Base-by-base conservation (phyloP, 1,284 basidiomycete genomes). In the Puccinia coronata region DNA sequence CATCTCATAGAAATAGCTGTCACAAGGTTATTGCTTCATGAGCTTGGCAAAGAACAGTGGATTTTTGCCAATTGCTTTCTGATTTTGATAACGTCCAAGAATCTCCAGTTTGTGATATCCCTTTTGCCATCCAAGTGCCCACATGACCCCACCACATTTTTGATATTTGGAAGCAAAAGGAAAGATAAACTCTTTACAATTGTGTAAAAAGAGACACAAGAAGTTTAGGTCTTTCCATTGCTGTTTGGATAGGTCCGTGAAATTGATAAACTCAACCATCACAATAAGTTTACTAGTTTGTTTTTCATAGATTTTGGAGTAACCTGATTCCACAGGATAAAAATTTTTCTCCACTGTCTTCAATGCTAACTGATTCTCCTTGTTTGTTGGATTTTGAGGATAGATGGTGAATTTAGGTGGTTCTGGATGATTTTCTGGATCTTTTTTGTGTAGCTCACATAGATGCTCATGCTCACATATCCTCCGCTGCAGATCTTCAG, bases 111-210 rank as follows among this genome's bases (percentile, higher is more conserved):
- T 41, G 1, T 47, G 18, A 47, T 69, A 69, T 43, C 16, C 65
- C 23, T 43, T 69, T 41, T 41, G 20, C 39, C 65, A 69, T 4
- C 65, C 65, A n/a, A 69, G 34, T 43, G 36, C 65, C 65, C 65
- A 69, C 39, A 69, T 69, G 4, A 69, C 47, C 36, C 65, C 65
- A 69, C 9, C 65, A 47, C 65, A 69, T 23, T 69, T 69, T 47
- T 28, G 65, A 34, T 36, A 69, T 69, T 69, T 69, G 2, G 65
- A 69, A 23, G 39, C 65, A 43, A 43, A 36, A 16, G 39, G 65
- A n/a, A n/a, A n/a, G n/a, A n/a, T n/a, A n/a, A n/a, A n/a, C n/a
- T n/a, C n/a, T n/a, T n/a, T 43, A n/a, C 65, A 69, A 34, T 25
- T 14, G 20, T 69, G 65, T 43, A 43, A 23, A 43, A 69, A 69